phyloP scores from a whole-genome alignment of 2,329 filamentous ascomycete genomes.

The Chaetomiaceae sp. region DNA sequence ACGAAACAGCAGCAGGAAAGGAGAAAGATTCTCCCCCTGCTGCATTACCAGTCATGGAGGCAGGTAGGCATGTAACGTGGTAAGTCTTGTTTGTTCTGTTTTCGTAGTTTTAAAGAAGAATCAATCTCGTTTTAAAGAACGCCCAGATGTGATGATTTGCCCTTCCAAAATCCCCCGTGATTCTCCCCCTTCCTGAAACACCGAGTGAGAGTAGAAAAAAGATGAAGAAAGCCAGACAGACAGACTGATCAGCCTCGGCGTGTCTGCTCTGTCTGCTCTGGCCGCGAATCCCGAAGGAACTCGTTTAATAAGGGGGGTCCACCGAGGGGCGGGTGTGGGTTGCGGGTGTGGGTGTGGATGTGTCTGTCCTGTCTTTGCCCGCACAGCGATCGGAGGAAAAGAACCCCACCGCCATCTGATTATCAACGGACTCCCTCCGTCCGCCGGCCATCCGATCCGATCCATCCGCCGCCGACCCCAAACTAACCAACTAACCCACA shows the following conservation, averaged over 20 bases:
- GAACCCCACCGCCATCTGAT: slow-evolving; percentile 5
- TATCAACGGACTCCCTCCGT: background rate
- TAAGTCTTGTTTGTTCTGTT: too few relatives aligned
- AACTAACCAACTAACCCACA: slow-evolving; percentile 1
- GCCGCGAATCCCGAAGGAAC: background rate
- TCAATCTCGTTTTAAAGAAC: background rate
- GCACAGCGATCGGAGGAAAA: too few relatives aligned
- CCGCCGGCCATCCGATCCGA: slow-evolving; percentile 2
- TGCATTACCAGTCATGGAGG: too few relatives aligned
- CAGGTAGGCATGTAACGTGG: too few relatives aligned
- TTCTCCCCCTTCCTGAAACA: background rate
- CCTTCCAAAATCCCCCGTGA: background rate
- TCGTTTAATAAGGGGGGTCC: background rate
- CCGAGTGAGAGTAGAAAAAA: background rate
- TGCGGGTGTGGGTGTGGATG: too few relatives aligned
- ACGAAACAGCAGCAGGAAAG: too few relatives aligned
- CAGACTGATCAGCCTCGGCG: background rate
- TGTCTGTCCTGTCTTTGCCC: too few relatives aligned
- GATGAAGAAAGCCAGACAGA: background rate
- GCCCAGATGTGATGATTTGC: background rate
- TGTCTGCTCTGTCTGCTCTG: background rate
- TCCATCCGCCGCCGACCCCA: too few relatives aligned
- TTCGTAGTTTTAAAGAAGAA: too few relatives aligned
- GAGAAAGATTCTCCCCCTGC: too few relatives aligned
- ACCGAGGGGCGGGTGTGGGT: background rate